Base-by-base conservation (phyloP, 2,329 filamentous ascomycete genomes). In the Huntiella moniliformis region DNA sequence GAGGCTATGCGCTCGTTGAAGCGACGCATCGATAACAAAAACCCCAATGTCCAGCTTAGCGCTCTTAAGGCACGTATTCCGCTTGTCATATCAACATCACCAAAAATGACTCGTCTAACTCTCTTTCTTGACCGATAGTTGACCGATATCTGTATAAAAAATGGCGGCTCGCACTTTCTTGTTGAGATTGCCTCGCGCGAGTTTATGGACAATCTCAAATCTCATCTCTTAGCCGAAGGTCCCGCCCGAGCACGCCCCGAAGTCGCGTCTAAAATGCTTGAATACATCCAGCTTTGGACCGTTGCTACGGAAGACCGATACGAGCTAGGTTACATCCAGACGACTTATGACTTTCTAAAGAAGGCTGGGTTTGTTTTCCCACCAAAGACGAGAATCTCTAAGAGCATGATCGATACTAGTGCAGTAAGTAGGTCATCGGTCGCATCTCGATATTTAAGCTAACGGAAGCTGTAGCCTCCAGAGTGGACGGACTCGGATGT, bases 401-500 rank as follows among this genome's bases (percentile, higher is more conserved):
- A 85, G 63, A 95, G 82, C 62, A 98, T 98, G 87, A 76, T 96
- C 53, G 88, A 98, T 59, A 95, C 86, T 59, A 94, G 80, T 56
- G 91, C 91, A 51, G 85, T 93, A 73, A 60, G 81, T 70, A 10
- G 22, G 18, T 36, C 34, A n/a, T n/a, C 18, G 28, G 22, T 7
- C 18, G 16, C 18, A 17, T 32, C 10, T 5, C 17, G 17, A 15
- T 7, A 32, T 15, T n/a, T 7, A 18, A 17, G 4, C 18, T 33
- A 10, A 32, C 16, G 12, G 46, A 22, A 13, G 12, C 43, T 18
- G 15, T 17, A 93, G 79, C 91, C 91, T 7, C 91, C 91, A 0
- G 91, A 98, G 63, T 98, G 91, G 91, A 78, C 79, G 43, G 91
- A 98, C 63, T 95, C 88, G 8, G 91, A 98, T 56, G 88, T 98